Evolutionary conservation across 1,284 basidiomycete genomes (phyloP).

Genomic region (Cerioporus squamosus): DNA sequence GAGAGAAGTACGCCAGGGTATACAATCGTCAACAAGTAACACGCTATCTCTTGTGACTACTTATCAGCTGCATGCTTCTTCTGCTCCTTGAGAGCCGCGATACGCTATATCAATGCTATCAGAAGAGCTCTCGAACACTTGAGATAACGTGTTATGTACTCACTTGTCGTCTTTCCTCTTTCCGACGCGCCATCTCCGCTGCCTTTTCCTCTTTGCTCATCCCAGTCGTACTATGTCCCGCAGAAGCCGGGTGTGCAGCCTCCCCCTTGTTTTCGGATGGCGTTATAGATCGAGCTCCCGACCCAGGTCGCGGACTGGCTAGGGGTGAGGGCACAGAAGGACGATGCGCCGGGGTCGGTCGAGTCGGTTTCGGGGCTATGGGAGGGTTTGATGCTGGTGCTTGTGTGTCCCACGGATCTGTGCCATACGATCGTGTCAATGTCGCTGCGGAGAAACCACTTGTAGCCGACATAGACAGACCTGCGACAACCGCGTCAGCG

Average conservation of each 20-base stretch:
- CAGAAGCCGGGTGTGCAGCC: constrained; percentile 22
- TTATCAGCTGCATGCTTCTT: constrained; percentile 30
- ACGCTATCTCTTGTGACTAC: not conserved
- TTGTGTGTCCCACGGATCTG: constrained; percentile 17
- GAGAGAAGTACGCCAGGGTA: not conserved
- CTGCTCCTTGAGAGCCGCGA: constrained; percentile 38
- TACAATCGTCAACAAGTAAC: not conserved
- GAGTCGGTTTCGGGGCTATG: constrained; percentile 16
- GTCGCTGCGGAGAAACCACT: too few relatives aligned
- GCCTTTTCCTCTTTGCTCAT: constrained; percentile 90
- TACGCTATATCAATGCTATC: constrained; percentile 26
- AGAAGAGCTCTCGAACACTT: not conserved
- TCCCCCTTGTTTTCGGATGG: constrained; percentile 28
- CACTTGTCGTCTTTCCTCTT: constrained; percentile 87
- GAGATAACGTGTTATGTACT: constrained; percentile 19
- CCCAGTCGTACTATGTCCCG: constrained; percentile 34
- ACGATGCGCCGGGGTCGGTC: constrained; percentile 4
- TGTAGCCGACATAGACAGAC: not conserved
- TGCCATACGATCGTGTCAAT: not conserved
- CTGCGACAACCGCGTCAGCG: not conserved
- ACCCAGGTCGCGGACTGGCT: constrained; percentile 17
- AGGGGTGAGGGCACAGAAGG: constrained; percentile 11
- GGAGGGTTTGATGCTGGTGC: constrained; percentile 4
- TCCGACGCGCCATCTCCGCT: constrained; percentile 84
- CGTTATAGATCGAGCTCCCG: constrained; percentile 27